Evolutionary conservation across 345 rosid species (phyloP).

Genomic region (Boechera stricta): DNA sequence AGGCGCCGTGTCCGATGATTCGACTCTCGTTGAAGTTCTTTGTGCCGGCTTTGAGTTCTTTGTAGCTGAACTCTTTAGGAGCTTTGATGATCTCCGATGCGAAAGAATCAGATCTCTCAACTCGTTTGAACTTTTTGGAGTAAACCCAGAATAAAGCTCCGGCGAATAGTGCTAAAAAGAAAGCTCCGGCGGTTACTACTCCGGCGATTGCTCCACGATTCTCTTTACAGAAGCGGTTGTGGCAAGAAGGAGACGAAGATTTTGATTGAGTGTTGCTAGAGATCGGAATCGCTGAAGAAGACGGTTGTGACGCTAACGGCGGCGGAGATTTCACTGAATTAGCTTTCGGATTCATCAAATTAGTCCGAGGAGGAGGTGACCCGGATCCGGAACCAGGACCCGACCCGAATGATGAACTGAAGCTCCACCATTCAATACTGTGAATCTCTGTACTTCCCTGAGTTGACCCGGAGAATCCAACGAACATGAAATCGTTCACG

Average conservation of each 20-base stretch:
- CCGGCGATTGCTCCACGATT: constrained; percentile 88
- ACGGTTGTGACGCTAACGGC: constrained; percentile 42
- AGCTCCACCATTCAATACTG: constrained; percentile 93
- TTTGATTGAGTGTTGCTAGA: constrained; percentile 37
- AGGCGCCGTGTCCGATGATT: constrained; percentile 88
- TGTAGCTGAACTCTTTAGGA: constrained; percentile 87
- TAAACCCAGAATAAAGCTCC: constrained; percentile 76
- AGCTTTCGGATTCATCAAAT: constrained; percentile 76
- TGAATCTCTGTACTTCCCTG: constrained; percentile 93
- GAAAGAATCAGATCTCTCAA: constrained; percentile 68
- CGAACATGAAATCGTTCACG: constrained; percentile 82
- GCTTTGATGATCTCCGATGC: constrained; percentile 83
- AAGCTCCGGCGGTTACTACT: constrained; percentile 85
- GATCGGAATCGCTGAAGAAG: constrained; percentile 56
- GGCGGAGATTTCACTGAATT: constrained; percentile 68
- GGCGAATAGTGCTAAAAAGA: constrained; percentile 74
- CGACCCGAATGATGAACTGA: constrained; percentile 68
- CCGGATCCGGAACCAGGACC: constrained; percentile 40
- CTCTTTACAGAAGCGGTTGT: constrained; percentile 69
- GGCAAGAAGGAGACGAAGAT: constrained; percentile 51
- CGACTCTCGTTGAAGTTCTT: constrained; percentile 71
- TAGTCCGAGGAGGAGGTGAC: constrained; percentile 55
- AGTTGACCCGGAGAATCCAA: constrained; percentile 89
- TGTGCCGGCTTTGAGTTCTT: constrained; percentile 78
- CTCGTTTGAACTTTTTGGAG: constrained; percentile 65